These are phyloP conservation scores for Phycomyces nitens DNA, from an alignment of 192 early-diverging fungal genomes.

Conservation along the genomic window DNA sequence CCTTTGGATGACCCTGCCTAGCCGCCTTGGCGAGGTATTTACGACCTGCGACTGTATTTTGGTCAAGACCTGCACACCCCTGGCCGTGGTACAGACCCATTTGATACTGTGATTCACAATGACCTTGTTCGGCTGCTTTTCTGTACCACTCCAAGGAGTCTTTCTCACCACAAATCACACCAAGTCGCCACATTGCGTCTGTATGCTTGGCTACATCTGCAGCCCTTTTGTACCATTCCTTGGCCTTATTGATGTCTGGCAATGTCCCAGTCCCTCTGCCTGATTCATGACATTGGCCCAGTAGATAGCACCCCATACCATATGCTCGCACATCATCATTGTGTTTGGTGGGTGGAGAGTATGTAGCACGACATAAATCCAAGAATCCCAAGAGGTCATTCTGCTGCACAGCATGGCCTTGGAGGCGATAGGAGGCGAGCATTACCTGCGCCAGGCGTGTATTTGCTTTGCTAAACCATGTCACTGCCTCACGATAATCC, in stretches of 20 bases:
- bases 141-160: conserved; percentile 26
- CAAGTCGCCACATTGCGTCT: conserved; percentile 20
- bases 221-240: conserved; percentile 15
- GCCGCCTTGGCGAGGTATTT: conserved; percentile 21
- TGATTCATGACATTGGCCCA: conserved; percentile 31
- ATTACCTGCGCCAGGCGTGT: conserved; percentile 12
- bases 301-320: conserved; percentile 18
- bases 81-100: conserved; percentile 25
- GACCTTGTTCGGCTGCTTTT: conserved; percentile 21
- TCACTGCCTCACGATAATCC: conserved; percentile 10
- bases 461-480: conserved; percentile 20
- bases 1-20: conserved; percentile 18
- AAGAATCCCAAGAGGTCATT: no score
- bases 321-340: not conserved
- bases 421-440: conserved; percentile 20
- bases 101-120: conserved; percentile 18
- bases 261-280: conserved; percentile 14
- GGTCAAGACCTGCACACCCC: conserved; percentile 18
- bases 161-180: conserved; percentile 5
- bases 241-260: conserved; percentile 14
- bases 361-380: no score
- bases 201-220: not conserved
- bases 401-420: conserved; percentile 4
- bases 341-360: not conserved
- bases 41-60: conserved; percentile 13